phyloP scores from a whole-genome alignment of 306 rosid species.

The Inga laurina region DNA sequence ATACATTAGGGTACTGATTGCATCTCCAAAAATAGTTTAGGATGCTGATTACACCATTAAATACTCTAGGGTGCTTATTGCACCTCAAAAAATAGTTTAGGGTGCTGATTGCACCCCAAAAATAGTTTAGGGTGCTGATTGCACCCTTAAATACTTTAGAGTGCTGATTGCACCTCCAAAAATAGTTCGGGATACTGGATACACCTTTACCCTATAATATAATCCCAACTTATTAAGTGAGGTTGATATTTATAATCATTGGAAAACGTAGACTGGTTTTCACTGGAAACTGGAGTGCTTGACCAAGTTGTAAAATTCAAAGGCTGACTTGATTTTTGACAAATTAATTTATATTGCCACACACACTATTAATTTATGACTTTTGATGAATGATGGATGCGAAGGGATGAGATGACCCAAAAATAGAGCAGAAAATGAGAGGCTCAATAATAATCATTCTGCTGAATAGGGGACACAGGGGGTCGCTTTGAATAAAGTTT shows the following conservation, averaged over 20 bases:
- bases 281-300: background rate
- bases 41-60: too few relatives aligned
- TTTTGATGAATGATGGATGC: background rate
- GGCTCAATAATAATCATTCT: background rate
- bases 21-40: too few relatives aligned
- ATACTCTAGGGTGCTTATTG: too few relatives aligned
- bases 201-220: too few relatives aligned
- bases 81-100: too few relatives aligned
- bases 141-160: too few relatives aligned
- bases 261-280: background rate
- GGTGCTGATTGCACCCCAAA: too few relatives aligned
- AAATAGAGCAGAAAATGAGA: background rate
- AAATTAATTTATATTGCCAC: background rate
- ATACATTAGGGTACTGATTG: too few relatives aligned
- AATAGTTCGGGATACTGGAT: too few relatives aligned
- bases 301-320: background rate
- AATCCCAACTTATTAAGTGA: background rate
- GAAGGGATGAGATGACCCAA: background rate
- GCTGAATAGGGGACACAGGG: conserved; percentile 24
- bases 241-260: conserved; percentile 5
- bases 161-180: too few relatives aligned
- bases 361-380: background rate
- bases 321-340: background rate
- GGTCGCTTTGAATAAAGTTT: background rate
- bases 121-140: too few relatives aligned